Conservation (phyloP, 805 yeast species). For the Scheffersomyces spartinae region DNA sequence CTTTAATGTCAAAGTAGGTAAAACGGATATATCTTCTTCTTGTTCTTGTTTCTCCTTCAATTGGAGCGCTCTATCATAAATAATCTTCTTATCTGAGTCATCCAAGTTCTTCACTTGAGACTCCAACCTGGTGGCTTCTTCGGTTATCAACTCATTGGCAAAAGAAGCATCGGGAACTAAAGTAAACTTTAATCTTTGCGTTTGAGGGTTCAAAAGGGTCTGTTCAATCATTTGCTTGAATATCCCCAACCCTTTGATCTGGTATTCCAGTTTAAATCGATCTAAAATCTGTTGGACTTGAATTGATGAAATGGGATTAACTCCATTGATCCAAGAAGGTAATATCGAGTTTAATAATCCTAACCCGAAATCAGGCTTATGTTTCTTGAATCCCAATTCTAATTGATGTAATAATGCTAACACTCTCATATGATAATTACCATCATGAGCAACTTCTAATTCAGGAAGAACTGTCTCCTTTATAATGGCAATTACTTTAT, state of each 20-base stretch:
- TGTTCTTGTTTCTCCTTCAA: conserved; percentile 55
- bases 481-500: conserved; percentile 36
- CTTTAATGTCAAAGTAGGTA: conserved; percentile 64
- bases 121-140: conserved; percentile 46
- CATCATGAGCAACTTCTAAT: conserved; percentile 10
- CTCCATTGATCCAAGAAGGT: conserved; percentile 78
- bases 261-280: conserved; percentile 52
- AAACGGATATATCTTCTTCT: conserved; percentile 60
- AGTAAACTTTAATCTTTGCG: conserved; percentile 55
- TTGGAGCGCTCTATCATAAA: conserved; percentile 48
- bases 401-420: conserved; percentile 82
- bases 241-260: conserved; percentile 33
- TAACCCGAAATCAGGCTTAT: conserved; percentile 84
- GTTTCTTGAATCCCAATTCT: conserved; percentile 74
- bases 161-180: conserved; percentile 62
- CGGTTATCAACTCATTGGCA: conserved; percentile 35
- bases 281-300: conserved; percentile 51
- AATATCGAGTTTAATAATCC: conserved; percentile 58
- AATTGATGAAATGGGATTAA: conserved; percentile 62
- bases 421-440: conserved; percentile 33
- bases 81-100: conserved; percentile 42
- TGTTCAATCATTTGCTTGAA: conserved; percentile 50
- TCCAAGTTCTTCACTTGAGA: conserved; percentile 31
- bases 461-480: conserved; percentile 24
- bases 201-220: conserved; percentile 31